Evolutionary conservation across 306 rosid genomes (phyloP).

Genomic region (Ziziphus jujuba): DNA sequence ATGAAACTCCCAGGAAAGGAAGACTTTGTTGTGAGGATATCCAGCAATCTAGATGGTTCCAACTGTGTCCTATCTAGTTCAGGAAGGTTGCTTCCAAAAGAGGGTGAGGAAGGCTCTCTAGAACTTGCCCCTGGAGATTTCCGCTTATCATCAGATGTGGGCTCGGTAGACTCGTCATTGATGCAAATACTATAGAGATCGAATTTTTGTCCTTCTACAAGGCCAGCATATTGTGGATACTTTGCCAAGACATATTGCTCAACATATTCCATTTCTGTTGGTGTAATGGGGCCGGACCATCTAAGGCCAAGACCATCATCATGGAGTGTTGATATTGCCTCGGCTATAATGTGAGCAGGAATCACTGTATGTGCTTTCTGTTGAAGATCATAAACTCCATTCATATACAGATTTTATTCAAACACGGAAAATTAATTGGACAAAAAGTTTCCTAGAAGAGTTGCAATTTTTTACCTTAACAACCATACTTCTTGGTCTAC

Average conservation of each 20-base stretch:
- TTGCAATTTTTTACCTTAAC: slow-evolving; percentile 56
- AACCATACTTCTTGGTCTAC: slow-evolving; percentile 81
- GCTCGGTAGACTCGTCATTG: slow-evolving; percentile 63
- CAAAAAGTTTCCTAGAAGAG: background rate
- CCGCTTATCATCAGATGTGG: slow-evolving; percentile 46
- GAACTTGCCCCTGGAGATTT: slow-evolving; percentile 55
- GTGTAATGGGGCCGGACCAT: slow-evolving; percentile 94
- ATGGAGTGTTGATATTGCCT: slow-evolving; percentile 61
- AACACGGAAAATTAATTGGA: background rate
- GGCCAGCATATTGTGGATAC: slow-evolving; percentile 74
- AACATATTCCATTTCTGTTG: slow-evolving; percentile 80
- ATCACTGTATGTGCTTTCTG: slow-evolving; percentile 51
- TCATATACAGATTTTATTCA: slow-evolving; percentile 10
- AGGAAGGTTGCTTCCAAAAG: slow-evolving; percentile 62
- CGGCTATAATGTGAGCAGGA: slow-evolving; percentile 51
- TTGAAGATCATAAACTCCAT: slow-evolving; percentile 21
- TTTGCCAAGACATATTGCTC: slow-evolving; percentile 78
- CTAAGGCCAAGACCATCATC: slow-evolving; percentile 68
- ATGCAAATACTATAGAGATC: slow-evolving; percentile 69
- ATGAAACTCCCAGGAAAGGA: slow-evolving; percentile 76
- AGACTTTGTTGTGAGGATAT: slow-evolving; percentile 70
- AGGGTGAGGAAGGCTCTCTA: slow-evolving; percentile 57
- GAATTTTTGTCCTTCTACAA: slow-evolving; percentile 64
- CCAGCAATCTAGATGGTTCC: slow-evolving; percentile 78
- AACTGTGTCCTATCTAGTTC: slow-evolving; percentile 67